Conservation (phyloP, 768 basidiomycete genomes). For the Mycena filopes region DNA sequence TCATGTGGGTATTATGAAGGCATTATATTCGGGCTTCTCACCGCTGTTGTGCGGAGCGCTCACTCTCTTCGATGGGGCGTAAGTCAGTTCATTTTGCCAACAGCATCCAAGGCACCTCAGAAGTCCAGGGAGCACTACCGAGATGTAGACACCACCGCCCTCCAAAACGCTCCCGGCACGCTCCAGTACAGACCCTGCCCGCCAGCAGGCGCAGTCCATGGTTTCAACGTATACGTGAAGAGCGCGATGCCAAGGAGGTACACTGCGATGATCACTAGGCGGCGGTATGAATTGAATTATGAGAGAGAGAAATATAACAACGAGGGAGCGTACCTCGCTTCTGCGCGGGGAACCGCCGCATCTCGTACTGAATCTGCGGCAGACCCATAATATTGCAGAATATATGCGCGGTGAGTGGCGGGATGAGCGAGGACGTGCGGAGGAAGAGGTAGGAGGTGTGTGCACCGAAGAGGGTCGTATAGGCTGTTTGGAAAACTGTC, state of each 20-base stretch:
- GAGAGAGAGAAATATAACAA: conserved; percentile 12
- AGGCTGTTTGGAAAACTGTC: conserved; percentile 86
- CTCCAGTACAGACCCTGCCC: conserved; percentile 56
- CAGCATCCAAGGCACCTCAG: too few relatives aligned
- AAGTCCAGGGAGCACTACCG: too few relatives aligned
- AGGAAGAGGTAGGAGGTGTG: conserved; percentile 89
- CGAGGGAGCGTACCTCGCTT: conserved; percentile 57
- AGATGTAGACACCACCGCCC: not conserved
- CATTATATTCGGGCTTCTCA: too few relatives aligned
- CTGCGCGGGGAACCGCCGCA: conserved; percentile 60
- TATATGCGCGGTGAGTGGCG: conserved; percentile 82
- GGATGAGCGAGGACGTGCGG: conserved; percentile 83
- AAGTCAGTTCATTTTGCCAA: too few relatives aligned
- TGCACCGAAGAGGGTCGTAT: conserved; percentile 94
- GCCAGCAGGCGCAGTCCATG: conserved; percentile 7
- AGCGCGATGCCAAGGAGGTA: conserved; percentile 19
- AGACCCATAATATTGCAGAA: conserved; percentile 97
- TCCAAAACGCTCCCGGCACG: conserved; percentile 15
- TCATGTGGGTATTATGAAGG: too few relatives aligned
- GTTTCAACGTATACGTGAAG: conserved; percentile 8
- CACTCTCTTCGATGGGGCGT: too few relatives aligned
- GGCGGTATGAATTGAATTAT: not conserved
- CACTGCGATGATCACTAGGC: conserved; percentile 18
- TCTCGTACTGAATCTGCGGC: conserved; percentile 72
- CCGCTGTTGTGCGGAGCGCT: too few relatives aligned